phyloP scores from a whole-genome alignment of 2,329 filamentous ascomycete species.

The Davidsoniella australis region DNA sequence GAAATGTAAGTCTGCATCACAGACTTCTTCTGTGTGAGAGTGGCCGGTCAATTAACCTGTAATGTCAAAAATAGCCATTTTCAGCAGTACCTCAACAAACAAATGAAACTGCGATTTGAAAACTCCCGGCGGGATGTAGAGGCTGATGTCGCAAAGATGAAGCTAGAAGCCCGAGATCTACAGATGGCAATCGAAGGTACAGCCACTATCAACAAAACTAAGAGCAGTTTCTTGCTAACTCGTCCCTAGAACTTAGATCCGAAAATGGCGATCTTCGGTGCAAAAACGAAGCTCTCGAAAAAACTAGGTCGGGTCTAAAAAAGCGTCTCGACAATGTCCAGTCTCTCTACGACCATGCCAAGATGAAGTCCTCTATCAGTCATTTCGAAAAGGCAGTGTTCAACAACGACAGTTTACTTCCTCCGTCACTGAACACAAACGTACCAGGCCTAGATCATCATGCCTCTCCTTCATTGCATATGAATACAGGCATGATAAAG shows the following conservation, averaged over 20 bases:
- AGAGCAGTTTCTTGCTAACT: conserved; percentile 9
- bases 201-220: no score
- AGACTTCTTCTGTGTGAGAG: no score
- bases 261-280: conserved; percentile 47
- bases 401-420: conserved; percentile 17
- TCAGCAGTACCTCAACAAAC: conserved; percentile 57
- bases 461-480: no score
- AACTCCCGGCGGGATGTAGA: conserved; percentile 48
- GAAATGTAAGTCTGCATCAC: conserved; percentile 46
- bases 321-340: conserved; percentile 53
- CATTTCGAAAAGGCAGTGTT: conserved; percentile 38
- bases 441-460: no score
- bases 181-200: conserved; percentile 46
- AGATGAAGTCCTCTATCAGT: conserved; percentile 34
- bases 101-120: conserved; percentile 51
- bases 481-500: no score
- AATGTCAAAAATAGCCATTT: conserved; percentile 27
- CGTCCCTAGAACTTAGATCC: conserved; percentile 31
- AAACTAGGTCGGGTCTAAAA: conserved; percentile 52
- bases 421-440: no score
- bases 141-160: conserved; percentile 57
- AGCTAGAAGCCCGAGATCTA: conserved; percentile 50
- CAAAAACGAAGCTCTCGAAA: conserved; percentile 55
- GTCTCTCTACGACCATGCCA: conserved; percentile 44
- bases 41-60: not conserved